Percentiles rank a stretch among this genome's conserved stretches.
These are phyloP conservation scores for Diaporthe ampelina DNA, from an alignment of 2,329 filamentous ascomycete species.

Conservation along the genomic window DNA sequence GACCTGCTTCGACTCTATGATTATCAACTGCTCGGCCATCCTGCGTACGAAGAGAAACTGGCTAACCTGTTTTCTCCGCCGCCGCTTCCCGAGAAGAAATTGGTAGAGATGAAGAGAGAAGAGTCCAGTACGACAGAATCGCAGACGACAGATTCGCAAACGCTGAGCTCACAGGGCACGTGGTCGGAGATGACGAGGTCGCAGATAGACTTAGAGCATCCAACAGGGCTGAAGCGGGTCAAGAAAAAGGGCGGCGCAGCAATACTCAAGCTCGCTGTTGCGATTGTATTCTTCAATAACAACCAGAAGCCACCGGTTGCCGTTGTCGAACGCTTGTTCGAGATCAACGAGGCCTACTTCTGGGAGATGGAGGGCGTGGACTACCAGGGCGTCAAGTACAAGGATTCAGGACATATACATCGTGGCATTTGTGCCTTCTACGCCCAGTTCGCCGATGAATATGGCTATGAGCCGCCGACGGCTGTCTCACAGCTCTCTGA, in stretches of 20 bases:
- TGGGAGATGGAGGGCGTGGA: constrained; percentile 28
- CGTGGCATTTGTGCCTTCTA: constrained; percentile 33
- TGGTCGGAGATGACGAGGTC: constrained; percentile 4
- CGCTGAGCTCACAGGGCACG: constrained; percentile 9
- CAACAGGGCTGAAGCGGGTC: constrained; percentile 19
- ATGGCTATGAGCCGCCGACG: constrained; percentile 10
- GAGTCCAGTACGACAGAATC: neutral
- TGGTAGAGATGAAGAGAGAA: neutral
- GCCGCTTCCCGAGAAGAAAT: neutral
- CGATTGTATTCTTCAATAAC: constrained; percentile 24
- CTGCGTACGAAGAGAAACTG: constrained; percentile 11
- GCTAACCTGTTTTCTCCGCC: constrained; percentile 12
- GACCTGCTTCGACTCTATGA: constrained; percentile 23
- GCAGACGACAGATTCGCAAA: neutral
- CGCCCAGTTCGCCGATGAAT: constrained; percentile 23
- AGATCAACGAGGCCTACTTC: constrained; percentile 29
- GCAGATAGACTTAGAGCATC: constrained; percentile 2
- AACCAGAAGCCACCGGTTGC: constrained; percentile 25
- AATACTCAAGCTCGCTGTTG: constrained; percentile 23
- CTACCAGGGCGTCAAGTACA: constrained; percentile 1
- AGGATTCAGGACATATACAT: constrained; percentile 29
- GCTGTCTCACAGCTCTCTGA: constrained; percentile 10
- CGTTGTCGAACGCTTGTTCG: constrained; percentile 28
- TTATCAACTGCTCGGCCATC: constrained; percentile 16
- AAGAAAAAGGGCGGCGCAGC: constrained; percentile 33